Evolutionary conservation across 495 filamentous ascomycete genomes (phyloP), one percentile per base, ranked within the genome.

Genomic region (Penicillium verhagenii): DNA sequence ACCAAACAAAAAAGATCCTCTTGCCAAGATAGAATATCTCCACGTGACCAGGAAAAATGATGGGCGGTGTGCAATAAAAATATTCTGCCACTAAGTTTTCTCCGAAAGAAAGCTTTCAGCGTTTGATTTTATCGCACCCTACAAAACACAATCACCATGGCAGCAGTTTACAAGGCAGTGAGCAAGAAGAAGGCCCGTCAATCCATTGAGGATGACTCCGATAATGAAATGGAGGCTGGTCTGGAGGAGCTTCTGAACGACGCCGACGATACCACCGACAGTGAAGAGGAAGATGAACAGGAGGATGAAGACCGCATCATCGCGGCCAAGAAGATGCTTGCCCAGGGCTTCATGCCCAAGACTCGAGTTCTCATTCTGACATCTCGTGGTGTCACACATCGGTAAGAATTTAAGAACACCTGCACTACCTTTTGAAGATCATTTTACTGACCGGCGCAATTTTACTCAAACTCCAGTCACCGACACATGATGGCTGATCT

Each of bases 401-500:
- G 93, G 88, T 92, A 79, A 53, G 79, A 18, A 5, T 47, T 13
- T 6, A 2, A 43, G 24, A 10, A n/a, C n/a, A n/a, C n/a, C n/a
- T n/a, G n/a, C 10, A 31, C 4, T 42, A 26, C 13, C 31, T 49
- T 33, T 4, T 14, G 8, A n/a, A 21, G 13, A 19, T 8, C 45
- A 47, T 26, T 49, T 31, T 31, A 39, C 52, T 60, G 43, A 64
- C 47, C 35, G 16, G 44, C 47, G 37, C 46, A 61, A 40, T 51
- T 28, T 43, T 45, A 4, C 23, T 50, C 54, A 43, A 52, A 37
- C 52, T 56, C 43, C 56, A 93, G 90, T 64, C 94, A 98, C 70
- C 86, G 94, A 47, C 93, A 98, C 76, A 79, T 99, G 19, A 85
- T 97, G 54, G 86, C 91, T 56, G 95, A 99, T 68, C 80, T 99